Conservation (phyloP, 2,329 filamentous ascomycete genomes). For the Coniochaeta hoffmannii region DNA sequence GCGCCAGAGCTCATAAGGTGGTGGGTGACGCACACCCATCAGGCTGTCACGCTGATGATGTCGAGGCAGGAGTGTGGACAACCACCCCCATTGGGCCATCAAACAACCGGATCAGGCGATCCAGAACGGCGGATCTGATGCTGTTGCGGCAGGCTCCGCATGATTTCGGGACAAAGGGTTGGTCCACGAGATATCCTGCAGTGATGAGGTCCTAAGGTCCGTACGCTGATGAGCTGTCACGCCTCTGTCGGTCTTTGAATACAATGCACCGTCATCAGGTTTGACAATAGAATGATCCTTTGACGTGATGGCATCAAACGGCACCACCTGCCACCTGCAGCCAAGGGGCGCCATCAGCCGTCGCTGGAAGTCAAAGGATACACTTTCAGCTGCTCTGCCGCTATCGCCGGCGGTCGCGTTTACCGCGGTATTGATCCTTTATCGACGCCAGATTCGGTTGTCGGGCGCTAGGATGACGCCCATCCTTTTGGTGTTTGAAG, state of each 20-base stretch:
- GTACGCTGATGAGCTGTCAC: neutral
- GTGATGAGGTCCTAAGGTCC: neutral
- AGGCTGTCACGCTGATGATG: neutral
- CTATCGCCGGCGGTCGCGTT: neutral
- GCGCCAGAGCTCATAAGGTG: neutral
- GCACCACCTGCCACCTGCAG: neutral
- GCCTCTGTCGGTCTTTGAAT: neutral
- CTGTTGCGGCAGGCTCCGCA: neutral
- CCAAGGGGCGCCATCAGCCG: neutral
- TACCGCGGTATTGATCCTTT: neutral
- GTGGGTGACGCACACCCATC: neutral
- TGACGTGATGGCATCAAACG: neutral
- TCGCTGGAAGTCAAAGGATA: too few relatives aligned
- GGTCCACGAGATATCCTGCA: neutral
- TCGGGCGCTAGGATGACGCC: neutral
- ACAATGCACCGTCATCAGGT: neutral
- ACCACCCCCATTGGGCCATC: neutral
- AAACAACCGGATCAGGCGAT: neutral
- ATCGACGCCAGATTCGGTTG: neutral
- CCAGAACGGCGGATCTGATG: neutral
- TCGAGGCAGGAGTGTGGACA: neutral
- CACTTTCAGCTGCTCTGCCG: neutral
- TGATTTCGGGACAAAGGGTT: neutral
- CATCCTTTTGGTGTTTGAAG: neutral
- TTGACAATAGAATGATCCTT: neutral